Conservation (phyloP, 805 yeast genomes). For the Lipomyces anomalus region DNA sequence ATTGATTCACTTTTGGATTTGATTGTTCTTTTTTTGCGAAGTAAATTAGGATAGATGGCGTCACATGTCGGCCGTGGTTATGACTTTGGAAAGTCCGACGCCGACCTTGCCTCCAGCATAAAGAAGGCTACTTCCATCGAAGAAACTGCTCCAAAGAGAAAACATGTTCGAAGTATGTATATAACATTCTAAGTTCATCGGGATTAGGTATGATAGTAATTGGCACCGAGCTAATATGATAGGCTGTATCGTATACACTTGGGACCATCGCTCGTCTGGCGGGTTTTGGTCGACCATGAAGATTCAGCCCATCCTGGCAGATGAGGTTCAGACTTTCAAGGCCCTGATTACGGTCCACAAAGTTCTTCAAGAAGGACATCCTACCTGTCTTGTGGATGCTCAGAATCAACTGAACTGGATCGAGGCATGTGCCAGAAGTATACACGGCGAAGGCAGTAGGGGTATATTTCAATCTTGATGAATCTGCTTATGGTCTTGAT, state of each 20-base stretch:
- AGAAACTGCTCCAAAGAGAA: constrained; percentile 89
- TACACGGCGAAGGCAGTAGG: constrained; percentile 38
- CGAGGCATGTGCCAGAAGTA: constrained; percentile 56
- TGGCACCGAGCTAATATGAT: no score
- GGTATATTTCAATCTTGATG: no score
- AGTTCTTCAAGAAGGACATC: constrained; percentile 97
- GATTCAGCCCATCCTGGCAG: constrained; percentile 69
- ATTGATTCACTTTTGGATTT: no score
- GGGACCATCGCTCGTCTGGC: constrained; percentile 85
- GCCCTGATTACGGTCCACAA: constrained; percentile 81
- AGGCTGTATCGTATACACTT: constrained; percentile 89
- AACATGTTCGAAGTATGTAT: constrained; percentile 66
- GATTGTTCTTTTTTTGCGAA: no score
- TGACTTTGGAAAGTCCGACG: constrained; percentile 12
- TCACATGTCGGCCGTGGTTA: no score
- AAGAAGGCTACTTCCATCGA: constrained; percentile 82
- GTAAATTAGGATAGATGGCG: no score
- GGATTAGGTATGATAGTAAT: no score
- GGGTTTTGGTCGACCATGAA: constrained; percentile 83
- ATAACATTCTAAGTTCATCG: no score
- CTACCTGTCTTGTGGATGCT: constrained; percentile 73
- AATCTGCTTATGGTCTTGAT: background rate
- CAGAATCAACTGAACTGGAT: constrained; percentile 74
- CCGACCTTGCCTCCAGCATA: constrained; percentile 44
- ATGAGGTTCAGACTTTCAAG: constrained; percentile 80